phyloP scores from a whole-genome alignment of 805 yeast species.

The Ogataea naganishii region DNA sequence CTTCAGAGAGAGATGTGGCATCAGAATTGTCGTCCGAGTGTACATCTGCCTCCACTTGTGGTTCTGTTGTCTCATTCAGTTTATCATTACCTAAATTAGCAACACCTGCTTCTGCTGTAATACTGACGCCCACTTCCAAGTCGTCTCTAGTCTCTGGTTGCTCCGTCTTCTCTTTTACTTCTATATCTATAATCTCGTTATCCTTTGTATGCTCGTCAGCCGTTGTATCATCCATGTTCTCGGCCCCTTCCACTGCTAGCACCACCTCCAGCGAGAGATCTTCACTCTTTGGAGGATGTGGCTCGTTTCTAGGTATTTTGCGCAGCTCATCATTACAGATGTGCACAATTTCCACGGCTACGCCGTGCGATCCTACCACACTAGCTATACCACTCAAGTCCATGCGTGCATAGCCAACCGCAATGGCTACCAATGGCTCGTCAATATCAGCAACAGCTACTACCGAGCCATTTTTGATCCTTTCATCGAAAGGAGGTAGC shows the following conservation, averaged over 20 bases:
- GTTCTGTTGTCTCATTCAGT: constrained; percentile 3
- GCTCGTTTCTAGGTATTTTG: constrained; percentile 39
- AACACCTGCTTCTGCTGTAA: constrained; percentile 1
- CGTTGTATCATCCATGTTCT: too few relatives aligned
- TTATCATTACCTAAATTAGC: not conserved
- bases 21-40: constrained; percentile 4
- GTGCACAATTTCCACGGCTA: constrained; percentile 71
- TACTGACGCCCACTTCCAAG: constrained; percentile 6
- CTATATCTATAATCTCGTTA: constrained; percentile 1
- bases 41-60: constrained; percentile 2
- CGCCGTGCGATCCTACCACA: constrained; percentile 62
- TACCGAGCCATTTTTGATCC: constrained; percentile 40
- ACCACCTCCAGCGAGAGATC: constrained; percentile 11
- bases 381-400: constrained; percentile 35
- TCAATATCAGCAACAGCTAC: constrained; percentile 65
- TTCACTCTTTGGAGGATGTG: constrained; percentile 32
- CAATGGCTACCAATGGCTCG: constrained; percentile 55
- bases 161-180: constrained; percentile 3
- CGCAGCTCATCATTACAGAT: constrained; percentile 57
- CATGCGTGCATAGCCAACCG: constrained; percentile 56
- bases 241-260: too few relatives aligned
- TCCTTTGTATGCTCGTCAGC: not conserved
- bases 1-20: constrained; percentile 26
- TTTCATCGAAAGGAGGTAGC: constrained; percentile 46
- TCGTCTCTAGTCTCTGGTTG: constrained; percentile 5